Percentiles rank a stretch among this genome's conserved stretches.
phyloP scores from a whole-genome alignment of 805 yeast species.

The Pichia phayaonensis region DNA sequence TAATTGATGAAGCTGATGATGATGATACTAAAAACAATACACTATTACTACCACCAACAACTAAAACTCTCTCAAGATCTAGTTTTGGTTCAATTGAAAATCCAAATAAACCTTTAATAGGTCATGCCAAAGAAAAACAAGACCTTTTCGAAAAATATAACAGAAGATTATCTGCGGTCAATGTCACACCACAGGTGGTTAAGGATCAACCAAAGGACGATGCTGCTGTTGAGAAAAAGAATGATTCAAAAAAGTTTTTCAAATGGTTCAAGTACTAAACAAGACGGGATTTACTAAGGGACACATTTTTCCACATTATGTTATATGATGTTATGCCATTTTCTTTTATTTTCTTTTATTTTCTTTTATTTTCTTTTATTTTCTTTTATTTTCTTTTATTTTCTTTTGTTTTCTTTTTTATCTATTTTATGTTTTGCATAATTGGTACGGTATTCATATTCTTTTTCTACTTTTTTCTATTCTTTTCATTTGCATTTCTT shows the following conservation, averaged over 20 bases:
- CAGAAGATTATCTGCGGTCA: constrained; percentile 23
- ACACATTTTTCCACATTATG: too few relatives aligned
- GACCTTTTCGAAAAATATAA: constrained; percentile 27
- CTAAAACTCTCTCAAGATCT: not conserved
- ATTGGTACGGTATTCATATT: too few relatives aligned
- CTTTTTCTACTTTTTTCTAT: not conserved
- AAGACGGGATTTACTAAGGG: too few relatives aligned
- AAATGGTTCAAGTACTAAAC: not conserved
- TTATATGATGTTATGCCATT: too few relatives aligned
- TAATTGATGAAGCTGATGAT: not conserved
- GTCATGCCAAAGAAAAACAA: constrained; percentile 9
- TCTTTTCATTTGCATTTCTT: too few relatives aligned
- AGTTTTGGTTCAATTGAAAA: not conserved
- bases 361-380: too few relatives aligned
- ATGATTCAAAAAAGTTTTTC: not conserved
- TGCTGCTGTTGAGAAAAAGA: not conserved
- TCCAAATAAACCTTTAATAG: not conserved
- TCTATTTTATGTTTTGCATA: too few relatives aligned
- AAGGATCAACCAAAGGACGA: not conserved
- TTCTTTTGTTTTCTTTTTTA: too few relatives aligned
- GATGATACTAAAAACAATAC: too few relatives aligned
- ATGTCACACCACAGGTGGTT: constrained; percentile 4
- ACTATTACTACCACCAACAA: not conserved
- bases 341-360: too few relatives aligned
- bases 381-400: not conserved